Base-by-base conservation (phyloP, 202 grass and related monocot genomes). In the Digitaria exilis region DNA sequence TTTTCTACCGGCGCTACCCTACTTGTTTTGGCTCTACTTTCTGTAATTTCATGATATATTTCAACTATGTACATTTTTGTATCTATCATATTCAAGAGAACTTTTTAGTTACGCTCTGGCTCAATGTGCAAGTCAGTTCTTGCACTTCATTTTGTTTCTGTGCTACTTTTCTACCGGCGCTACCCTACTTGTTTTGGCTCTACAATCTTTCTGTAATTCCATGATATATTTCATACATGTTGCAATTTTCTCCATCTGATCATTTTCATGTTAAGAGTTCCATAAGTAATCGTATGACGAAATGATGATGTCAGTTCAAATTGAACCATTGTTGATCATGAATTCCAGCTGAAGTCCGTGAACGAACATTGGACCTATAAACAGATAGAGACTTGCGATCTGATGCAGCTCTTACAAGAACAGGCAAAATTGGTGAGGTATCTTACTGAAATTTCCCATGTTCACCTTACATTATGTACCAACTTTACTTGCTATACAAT, bases 51-150 rank as follows among this genome's bases (percentile, higher is more conserved):
- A 43, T 87, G 43, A 43, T 49, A 21, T 70, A 55, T 48, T 74
- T 64, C 21, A 26, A 63, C 43, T 65, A n/a, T 85, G 43, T 76
- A 85, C 16, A 77, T 74, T 76, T 51, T 54, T 62, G 28, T 81
- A 66, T 32, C 26, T 78, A 24, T 44, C 46, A 81, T 58, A 85
- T 41, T 70, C 49, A 56, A 37, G 71, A 65, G 30, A 28, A n/a
- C 44, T 48, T 52, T 86, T n/a, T 70, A 68, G 12, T 57, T 76
- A 56, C 61, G 73, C 34, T 89, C 25, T 57, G 28, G 5, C 32
- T 17, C 51, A 74, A 68, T 31, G 48, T 32, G 50, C 24, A 9
- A 42, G 24, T 62, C 45, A 67, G 22, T 9, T 86, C 58, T 14
- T 86, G 58, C 64, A 43, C 3, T 51, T 26, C 69, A 67, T 84